Conservation (phyloP, 1,284 basidiomycete genomes). For the Ganoderma sp. region DNA sequence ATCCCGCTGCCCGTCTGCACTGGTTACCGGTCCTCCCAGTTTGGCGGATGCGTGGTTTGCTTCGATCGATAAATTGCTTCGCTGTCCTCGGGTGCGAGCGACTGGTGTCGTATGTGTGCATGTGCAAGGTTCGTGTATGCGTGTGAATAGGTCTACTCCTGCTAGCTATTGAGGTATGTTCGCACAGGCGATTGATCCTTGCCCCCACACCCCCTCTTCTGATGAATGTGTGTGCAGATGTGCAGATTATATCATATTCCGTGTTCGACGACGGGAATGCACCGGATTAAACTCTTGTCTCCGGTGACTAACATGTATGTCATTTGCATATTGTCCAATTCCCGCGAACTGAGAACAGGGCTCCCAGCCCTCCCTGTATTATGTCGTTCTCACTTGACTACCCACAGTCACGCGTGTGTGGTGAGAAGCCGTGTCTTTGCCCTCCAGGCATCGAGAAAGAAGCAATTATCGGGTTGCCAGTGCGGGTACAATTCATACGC, state of each 20-base stretch:
- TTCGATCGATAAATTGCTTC: background rate
- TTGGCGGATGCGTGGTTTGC: background rate
- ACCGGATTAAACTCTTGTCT: background rate
- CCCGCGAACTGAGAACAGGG: background rate
- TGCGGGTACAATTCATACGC: background rate
- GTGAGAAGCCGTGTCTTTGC: background rate
- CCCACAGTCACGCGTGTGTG: background rate
- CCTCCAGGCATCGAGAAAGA: background rate
- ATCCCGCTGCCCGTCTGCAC: background rate
- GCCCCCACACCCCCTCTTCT: background rate
- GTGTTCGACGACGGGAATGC: slow-evolving; percentile 1
- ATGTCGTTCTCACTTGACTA: background rate
- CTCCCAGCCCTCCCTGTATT: background rate
- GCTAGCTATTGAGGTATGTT: background rate
- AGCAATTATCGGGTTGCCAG: background rate
- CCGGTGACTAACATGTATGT: background rate
- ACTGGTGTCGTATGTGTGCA: background rate
- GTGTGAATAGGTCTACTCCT: background rate
- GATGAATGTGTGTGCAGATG: background rate
- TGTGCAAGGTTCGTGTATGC: background rate
- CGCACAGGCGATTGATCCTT: background rate
- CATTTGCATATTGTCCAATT: background rate
- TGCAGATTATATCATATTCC: background rate
- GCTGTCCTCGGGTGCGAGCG: background rate
- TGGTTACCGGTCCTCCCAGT: background rate